Evolutionary conservation across 2,329 filamentous ascomycete genomes (phyloP), one percentile per base, ranked within the genome.

Genomic region (Didymella glomerata): DNA sequence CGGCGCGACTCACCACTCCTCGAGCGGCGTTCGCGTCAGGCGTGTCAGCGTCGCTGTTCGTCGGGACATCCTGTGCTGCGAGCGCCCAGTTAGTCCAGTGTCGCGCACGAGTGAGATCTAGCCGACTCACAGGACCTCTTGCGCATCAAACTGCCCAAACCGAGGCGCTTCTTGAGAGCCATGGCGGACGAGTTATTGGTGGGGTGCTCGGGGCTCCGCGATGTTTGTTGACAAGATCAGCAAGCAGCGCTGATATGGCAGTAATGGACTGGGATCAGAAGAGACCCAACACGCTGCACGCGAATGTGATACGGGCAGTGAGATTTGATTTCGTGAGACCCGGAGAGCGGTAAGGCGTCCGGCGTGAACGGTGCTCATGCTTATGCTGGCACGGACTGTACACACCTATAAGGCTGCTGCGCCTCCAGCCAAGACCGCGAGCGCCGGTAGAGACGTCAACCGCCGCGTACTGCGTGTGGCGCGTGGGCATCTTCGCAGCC

Each of bases 1-100:
- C 20, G 47, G 49, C 51, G 79, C 85, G 42, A 64, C 75, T 75
- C 85, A 91, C 88, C 77, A 92, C 88, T 72, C 83, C 88, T 68
- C 86, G 84, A 50, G 82, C 78, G 44, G 86, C 89, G 70, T 85
- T 88, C 59, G 83, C 85, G 78, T 92, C 90, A 54, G 90, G 90
- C 14, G 85, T 85, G 69, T 89, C 87, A 60, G 80, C 80, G 25
- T 71, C 64, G 1, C 75, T 55, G 18, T 68, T 63, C 14, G 70
- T 64, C 3, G 66, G 61, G 11, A 71, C 65, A 55, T 76, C 67
- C 41, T 73, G 68, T 55, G 71, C 69, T 73, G 57, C 32, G 50
- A 27, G 54, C 44, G 51, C 54, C 49, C 52, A 48, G 57, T 71
- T 53, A 68, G 65, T 60, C 52, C 54, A 22, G 40, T 22, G 14